A percentile compares a stretch with the other conserved stretches of the same genome.
These are phyloP conservation scores for Phyllachora maydis DNA, from an alignment of 2,329 filamentous ascomycete species.

Conservation along the genomic window DNA sequence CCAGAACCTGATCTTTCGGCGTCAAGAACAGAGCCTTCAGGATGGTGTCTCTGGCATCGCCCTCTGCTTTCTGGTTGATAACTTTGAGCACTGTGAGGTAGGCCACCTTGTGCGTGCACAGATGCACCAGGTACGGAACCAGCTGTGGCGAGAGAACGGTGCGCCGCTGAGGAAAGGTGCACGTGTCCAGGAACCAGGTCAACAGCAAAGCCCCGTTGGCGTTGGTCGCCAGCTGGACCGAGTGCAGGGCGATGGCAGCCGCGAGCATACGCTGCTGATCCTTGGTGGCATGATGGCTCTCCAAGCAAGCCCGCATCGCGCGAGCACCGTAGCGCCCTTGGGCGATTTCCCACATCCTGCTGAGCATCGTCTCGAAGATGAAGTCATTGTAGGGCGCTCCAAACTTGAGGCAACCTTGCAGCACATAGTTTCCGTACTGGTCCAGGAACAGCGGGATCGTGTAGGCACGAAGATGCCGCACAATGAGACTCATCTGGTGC, in stretches of 20 bases:
- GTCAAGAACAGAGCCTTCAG: constrained; percentile 86
- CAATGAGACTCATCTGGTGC: constrained; percentile 64
- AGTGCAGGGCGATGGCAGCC: constrained; percentile 86
- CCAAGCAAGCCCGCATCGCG: constrained; percentile 89
- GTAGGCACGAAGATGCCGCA: constrained; percentile 67
- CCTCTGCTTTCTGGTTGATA: constrained; percentile 91
- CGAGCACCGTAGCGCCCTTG: constrained; percentile 89
- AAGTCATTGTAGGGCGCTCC: constrained; percentile 79
- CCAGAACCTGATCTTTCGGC: constrained; percentile 64
- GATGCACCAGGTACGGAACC: constrained; percentile 78
- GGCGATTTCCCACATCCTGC: constrained; percentile 77
- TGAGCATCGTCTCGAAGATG: constrained; percentile 95
- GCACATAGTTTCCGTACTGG: constrained; percentile 95
- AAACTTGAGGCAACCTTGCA: constrained; percentile 91
- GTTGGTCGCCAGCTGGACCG: constrained; percentile 88
- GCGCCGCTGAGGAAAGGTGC: constrained; percentile 79
- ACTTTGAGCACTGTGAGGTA: constrained; percentile 95
- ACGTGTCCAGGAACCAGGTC: constrained; percentile 97
- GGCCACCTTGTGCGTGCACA: constrained; percentile 97
- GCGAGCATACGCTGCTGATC: constrained; percentile 92
- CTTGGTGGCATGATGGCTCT: constrained; percentile 87
- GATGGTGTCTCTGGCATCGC: constrained; percentile 77
- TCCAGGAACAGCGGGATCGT: constrained; percentile 85
- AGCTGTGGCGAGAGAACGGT: constrained; percentile 82
- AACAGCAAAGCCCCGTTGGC: constrained; percentile 83